Base-by-base conservation (phyloP, 2,329 filamentous ascomycete genomes). In the Zasmidium citrigriseum region DNA sequence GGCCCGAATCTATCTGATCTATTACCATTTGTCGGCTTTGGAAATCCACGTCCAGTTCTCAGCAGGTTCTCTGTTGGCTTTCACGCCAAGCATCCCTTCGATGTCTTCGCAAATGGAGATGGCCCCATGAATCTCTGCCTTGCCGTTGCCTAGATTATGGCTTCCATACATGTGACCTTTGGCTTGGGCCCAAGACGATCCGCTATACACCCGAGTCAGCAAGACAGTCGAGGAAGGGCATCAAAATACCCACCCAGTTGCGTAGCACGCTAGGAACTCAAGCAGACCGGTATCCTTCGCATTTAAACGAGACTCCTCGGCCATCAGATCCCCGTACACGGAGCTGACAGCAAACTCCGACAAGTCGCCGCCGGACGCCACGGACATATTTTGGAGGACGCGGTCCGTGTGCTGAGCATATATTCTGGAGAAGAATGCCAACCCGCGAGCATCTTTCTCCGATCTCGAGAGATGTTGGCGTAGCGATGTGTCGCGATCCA, bases 161-260 rank as follows among this genome's bases (percentile, higher is more conserved):
- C 56, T 56, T 12, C 63, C 61, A 38, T 61, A 65, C 61, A 65
- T 63, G 52, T 65, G 63, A 10, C 60, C 60, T 34, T 65, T 65
- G 2, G 63, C 63, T 49, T 65, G 60, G 9, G 53, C 29, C 52
- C 58, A 60, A 1, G 52, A 48, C 12, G 58, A 61, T 12, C 63
- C 61, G 29, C 61, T 62, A 25, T 21, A 14, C 4, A 38, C 23
- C 14, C n/a, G 16, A 23, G 52, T 58, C 22, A 58, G 44, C 47
- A 21, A 29, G 14, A 23, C 14, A 16, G 3, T 29, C 45, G 18
- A 24, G 22, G 18, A 18, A 41, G 3, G 10, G n/a, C 24, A 22
- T 14, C 34, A 1, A 46, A 2, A 46, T 23, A 53, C 54, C 27
- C 48, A 62, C 60, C 59, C 63, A n/a, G 56, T 54, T 4, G 61